A percentile compares a stretch with the other conserved stretches of the same genome.
Conservation (phyloP, 2,329 filamentous ascomycete species). For the Botrytis fragariae region DNA sequence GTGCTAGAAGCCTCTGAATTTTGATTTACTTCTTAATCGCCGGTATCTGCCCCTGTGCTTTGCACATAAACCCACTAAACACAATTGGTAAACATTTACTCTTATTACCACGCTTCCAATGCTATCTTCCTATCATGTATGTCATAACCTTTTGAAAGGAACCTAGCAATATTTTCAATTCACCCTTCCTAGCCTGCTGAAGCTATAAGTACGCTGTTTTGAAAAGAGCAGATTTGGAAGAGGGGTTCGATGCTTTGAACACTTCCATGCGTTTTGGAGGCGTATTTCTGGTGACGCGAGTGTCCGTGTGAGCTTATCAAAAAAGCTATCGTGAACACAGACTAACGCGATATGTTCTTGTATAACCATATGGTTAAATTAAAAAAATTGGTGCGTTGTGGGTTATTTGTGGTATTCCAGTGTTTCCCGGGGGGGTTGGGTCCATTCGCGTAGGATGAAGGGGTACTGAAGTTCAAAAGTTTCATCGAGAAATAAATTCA, state of each 20-base stretch:
- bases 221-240: not conserved
- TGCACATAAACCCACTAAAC: not conserved
- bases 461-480: not conserved
- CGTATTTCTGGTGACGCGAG: not conserved
- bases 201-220: not conserved
- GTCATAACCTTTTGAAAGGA: accelerated
- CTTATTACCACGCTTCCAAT: not conserved
- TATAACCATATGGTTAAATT: no score
- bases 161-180: not conserved
- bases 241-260: not conserved
- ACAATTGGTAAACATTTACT: not conserved
- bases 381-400: not conserved
- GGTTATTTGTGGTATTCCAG: not conserved
- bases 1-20: slow-evolving; percentile 43
- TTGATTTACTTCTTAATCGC: slow-evolving; percentile 37
- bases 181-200: not conserved
- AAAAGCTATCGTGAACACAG: not conserved
- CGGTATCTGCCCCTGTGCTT: slow-evolving; percentile 35
- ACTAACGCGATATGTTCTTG: no score
- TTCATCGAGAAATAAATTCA: not conserved
- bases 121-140: not conserved
- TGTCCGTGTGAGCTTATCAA: not conserved
- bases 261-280: not conserved
- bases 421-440: not conserved
- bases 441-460: not conserved